These are phyloP conservation scores for Paramyrothecium roridum DNA, from an alignment of 2,329 filamentous ascomycete genomes.

Conservation along the genomic window DNA sequence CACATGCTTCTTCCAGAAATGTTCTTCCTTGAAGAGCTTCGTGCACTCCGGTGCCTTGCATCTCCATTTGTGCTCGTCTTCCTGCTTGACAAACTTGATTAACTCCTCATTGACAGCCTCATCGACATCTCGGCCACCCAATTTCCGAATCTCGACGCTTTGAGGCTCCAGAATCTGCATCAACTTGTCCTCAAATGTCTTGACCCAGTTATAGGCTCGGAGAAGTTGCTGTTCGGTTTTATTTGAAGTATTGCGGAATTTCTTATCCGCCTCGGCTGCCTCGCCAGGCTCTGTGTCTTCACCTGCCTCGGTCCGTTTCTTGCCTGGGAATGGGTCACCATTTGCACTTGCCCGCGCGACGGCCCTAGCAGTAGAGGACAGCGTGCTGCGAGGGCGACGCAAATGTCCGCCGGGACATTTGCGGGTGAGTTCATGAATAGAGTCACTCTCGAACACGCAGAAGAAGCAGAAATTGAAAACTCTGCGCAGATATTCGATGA, in stretches of 20 bases:
- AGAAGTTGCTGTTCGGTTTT: slow-evolving; percentile 91
- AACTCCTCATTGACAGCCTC: slow-evolving; percentile 87
- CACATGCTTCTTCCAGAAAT: slow-evolving; percentile 97
- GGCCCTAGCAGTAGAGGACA: slow-evolving; percentile 78
- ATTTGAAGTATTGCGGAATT: slow-evolving; percentile 63
- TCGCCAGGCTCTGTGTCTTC: slow-evolving; percentile 62
- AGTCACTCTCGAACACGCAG: slow-evolving; percentile 98
- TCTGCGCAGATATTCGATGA: slow-evolving; percentile 93
- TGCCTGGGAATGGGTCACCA: slow-evolving; percentile 79
- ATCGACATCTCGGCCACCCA: slow-evolving; percentile 83
- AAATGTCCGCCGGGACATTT: slow-evolving; percentile 98
- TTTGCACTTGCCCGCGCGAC: slow-evolving; percentile 82
- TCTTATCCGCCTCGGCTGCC: slow-evolving; percentile 58
- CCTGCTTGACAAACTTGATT: slow-evolving; percentile 86
- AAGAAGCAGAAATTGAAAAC: slow-evolving; percentile 99
- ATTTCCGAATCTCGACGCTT: slow-evolving; percentile 80
- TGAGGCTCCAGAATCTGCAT: slow-evolving; percentile 89
- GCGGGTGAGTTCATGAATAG: slow-evolving; percentile 88
- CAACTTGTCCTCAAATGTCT: slow-evolving; percentile 96
- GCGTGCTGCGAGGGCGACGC: slow-evolving; percentile 80
- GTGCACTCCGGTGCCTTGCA: slow-evolving; percentile 96
- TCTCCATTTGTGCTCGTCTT: slow-evolving; percentile 94
- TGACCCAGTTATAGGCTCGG: slow-evolving; percentile 97
- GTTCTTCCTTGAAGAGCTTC: slow-evolving; percentile 94
- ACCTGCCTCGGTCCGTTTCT: slow-evolving; percentile 65